Base-by-base conservation (phyloP, 2,329 filamentous ascomycete species). In the Dactylella cylindrospora region DNA sequence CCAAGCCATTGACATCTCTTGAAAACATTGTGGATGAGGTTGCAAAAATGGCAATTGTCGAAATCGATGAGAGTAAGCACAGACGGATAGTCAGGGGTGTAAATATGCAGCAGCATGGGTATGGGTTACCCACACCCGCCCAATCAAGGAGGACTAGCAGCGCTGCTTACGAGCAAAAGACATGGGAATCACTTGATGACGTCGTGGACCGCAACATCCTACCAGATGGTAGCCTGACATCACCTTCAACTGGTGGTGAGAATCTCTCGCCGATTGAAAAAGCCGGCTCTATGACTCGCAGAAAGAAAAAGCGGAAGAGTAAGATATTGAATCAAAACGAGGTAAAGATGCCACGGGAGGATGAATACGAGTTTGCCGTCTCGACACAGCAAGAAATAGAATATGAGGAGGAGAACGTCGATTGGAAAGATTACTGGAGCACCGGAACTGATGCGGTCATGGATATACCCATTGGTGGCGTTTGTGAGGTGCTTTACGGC, bases 401-500 rank as follows among this genome's bases (percentile, higher is more conserved):
- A 46, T 50, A 66, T 40, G 72, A 73, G 64, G 68, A 70, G 71
- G 68, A 70, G 73, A 59, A 72, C 74, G 68, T 69, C 74, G 80
- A 89, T 70, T 97, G 93, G 91, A 84, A 79, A 70, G 80, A 78
- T 57, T 79, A 95, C 13, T 98, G 93, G 93, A 90, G 84, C 70
- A 84, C 88, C 68, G 90, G 93, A 13, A 98, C 93, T 0, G 93
- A 98, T 77, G 93, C 90, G 1, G 93, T 97, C 5, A 87, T 98
- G 87, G 93, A 98, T 75, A 85, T 98, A 41, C 93, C 93, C 5
- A 80, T 97, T 66, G 90, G 90, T 7, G 93, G 91, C 0, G 91
- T 97, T 1, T 97, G 91, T 71, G 90, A 98, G 75, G 84, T 98
- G 26, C 72, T 98, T 17, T 98, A 97, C 73, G 90, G 89, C 0